A percentile compares a stretch with the other conserved stretches of the same genome.
phyloP scores from a whole-genome alignment of 2,329 filamentous ascomycete species.

The Parasarocladium wereldwijsianum region DNA sequence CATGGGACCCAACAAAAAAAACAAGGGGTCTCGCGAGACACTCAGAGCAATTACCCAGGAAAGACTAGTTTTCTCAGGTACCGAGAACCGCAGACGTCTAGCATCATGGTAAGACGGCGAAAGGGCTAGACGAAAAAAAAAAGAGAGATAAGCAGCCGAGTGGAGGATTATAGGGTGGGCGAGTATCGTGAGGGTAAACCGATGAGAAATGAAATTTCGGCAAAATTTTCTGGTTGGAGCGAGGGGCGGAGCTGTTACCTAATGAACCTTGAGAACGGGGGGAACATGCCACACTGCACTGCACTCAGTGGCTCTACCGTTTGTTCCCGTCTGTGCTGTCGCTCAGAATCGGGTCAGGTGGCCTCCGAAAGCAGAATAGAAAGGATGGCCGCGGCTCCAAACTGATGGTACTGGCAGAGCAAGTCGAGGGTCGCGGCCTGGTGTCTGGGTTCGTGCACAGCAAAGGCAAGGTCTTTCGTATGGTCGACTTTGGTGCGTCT shows the following conservation, averaged over 20 bases:
- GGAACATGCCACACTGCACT: background rate
- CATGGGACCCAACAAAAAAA: no score
- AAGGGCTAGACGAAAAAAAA: background rate
- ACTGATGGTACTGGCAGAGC: background rate
- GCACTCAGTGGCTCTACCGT: background rate
- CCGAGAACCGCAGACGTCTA: no score
- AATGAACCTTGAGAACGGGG: slow-evolving; percentile 10
- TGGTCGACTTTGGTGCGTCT: no score
- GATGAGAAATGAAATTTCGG: slow-evolving; percentile 17
- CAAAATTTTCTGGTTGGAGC: slow-evolving; percentile 22
- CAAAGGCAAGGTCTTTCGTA: no score
- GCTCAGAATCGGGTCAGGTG: background rate
- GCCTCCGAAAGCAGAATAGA: background rate
- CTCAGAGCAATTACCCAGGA: no score
- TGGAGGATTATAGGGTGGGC: background rate
- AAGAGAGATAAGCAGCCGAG: slow-evolving; percentile 5
- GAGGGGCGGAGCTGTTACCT: slow-evolving; percentile 20
- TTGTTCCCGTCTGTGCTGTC: background rate
- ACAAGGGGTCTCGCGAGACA: no score
- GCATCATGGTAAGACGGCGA: no score
- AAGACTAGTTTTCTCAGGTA: no score
- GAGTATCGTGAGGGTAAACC: slow-evolving; percentile 7
- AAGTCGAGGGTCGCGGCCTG: background rate
- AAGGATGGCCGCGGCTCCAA: background rate
- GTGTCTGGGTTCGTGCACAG: no score